A percentile compares a stretch with the other conserved stretches of the same genome.
These are phyloP conservation scores for Bipolaris cookei DNA, from an alignment of 2,329 filamentous ascomycete genomes.

Conservation along the genomic window DNA sequence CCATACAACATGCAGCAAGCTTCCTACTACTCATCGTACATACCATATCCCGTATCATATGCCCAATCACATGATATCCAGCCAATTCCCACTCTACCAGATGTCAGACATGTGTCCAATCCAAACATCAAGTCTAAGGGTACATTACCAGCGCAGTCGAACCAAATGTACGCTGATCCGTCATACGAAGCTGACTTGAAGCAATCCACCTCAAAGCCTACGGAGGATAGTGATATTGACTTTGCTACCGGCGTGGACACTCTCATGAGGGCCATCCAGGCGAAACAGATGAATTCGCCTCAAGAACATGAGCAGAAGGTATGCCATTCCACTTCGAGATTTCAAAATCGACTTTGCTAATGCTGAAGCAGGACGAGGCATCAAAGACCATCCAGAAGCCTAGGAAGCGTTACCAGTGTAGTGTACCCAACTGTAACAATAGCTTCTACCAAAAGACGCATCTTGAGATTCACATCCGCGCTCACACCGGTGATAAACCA, in stretches of 20 bases:
- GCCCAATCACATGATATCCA: conserved; percentile 28
- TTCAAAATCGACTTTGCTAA: conserved; percentile 4
- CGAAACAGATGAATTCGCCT: conserved; percentile 59
- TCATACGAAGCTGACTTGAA: conserved; percentile 49
- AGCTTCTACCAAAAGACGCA: conserved; percentile 92
- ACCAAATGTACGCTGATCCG: conserved; percentile 48
- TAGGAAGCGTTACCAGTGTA: conserved; percentile 76
- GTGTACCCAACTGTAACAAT: conserved; percentile 75
- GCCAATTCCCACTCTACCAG: conserved; percentile 35
- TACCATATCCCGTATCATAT: conserved; percentile 38
- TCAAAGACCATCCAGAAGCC: conserved; percentile 47
- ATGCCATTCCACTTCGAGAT: conserved; percentile 18
- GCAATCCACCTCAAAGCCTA: conserved; percentile 54
- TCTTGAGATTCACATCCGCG: conserved; percentile 84
- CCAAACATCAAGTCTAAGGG: conserved; percentile 54
- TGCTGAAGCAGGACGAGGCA: conserved; percentile 28
- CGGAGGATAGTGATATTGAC: conserved; percentile 56
- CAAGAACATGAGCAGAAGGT: conserved; percentile 41
- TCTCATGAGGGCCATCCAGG: conserved; percentile 87
- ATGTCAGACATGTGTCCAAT: conserved; percentile 38
- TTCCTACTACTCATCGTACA: conserved; percentile 35
- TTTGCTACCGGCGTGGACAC: conserved; percentile 86
- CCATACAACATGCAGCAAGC: conserved; percentile 47
- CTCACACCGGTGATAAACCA: conserved; percentile 88
- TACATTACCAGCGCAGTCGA: conserved; percentile 52